Conservation (phyloP, 805 yeast species). For the Blastobotrys terrestris region DNA sequence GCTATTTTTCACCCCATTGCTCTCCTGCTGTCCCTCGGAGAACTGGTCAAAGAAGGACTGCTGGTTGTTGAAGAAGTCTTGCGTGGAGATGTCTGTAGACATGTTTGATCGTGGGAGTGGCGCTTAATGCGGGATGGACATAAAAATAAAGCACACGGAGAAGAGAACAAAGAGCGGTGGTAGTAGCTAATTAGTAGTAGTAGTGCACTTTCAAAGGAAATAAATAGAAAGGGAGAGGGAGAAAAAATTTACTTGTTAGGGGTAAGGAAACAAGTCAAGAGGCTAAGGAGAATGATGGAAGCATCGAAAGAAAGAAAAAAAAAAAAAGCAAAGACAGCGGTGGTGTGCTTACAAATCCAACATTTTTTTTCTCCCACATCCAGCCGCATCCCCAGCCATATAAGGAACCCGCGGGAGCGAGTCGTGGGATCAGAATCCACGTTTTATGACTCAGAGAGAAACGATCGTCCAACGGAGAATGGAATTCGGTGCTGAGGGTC, state of each 20-base stretch:
- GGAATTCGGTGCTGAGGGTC: background rate
- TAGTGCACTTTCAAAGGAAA: background rate
- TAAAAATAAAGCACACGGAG: too few species aligned
- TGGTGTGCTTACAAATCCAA: background rate
- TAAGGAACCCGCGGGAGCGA: too few species aligned
- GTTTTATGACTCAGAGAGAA: background rate
- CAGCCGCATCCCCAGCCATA: background rate
- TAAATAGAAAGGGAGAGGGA: too few species aligned
- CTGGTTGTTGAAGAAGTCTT: constrained; percentile 13
- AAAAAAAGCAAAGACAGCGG: background rate
- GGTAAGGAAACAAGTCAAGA: too few species aligned
- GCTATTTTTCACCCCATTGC: background rate
- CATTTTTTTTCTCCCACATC: background rate
- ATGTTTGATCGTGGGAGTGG: background rate
- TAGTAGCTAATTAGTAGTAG: too few species aligned
- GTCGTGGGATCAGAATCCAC: too few species aligned
- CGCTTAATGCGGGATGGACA: background rate
- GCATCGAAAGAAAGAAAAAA: background rate
- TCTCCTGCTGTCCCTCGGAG: background rate
- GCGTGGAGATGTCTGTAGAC: constrained; percentile 11
- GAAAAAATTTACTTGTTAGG: too few species aligned
- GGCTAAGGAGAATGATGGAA: too few species aligned
- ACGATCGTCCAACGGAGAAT: too few species aligned
- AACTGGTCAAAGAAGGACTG: constrained; percentile 9
- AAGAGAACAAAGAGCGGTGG: too few species aligned